A percentile compares a stretch with the other conserved stretches of the same genome.
These are phyloP conservation scores for Bryum argenteum DNA, from an alignment of 225 moss, liverwort and hornwort genomes.

Conservation along the genomic window DNA sequence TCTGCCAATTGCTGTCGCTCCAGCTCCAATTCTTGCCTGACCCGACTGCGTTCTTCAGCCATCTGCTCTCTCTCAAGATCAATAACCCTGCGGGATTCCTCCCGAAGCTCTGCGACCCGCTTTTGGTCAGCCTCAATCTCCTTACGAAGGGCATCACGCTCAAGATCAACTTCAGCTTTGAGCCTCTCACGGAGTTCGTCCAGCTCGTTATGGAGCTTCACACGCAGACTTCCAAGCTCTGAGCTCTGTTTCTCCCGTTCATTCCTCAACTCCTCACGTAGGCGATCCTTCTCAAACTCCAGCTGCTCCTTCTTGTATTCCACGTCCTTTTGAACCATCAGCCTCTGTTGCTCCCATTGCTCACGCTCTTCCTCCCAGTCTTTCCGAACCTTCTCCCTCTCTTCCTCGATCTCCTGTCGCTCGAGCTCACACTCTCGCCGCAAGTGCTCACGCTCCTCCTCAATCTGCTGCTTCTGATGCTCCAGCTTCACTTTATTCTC, in stretches of 20 bases:
- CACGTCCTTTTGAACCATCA: slow-evolving; percentile 50
- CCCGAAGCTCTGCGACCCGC: slow-evolving; percentile 52
- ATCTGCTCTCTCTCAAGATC: slow-evolving; percentile 53
- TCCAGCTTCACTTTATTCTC: slow-evolving; percentile 54
- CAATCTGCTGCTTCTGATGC: slow-evolving; percentile 57
- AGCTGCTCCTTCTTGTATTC: slow-evolving; percentile 62
- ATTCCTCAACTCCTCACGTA: slow-evolving; percentile 48
- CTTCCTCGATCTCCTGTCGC: slow-evolving; percentile 64
- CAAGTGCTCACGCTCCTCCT: slow-evolving; percentile 63
- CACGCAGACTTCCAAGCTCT: slow-evolving; percentile 42
- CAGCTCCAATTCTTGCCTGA: slow-evolving; percentile 51
- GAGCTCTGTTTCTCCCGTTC: slow-evolving; percentile 53
- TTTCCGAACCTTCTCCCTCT: slow-evolving; percentile 61
- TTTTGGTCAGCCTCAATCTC: slow-evolving; percentile 53
- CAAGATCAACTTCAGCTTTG: slow-evolving; percentile 55
- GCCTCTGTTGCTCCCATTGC: slow-evolving; percentile 63
- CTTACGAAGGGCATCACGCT: slow-evolving; percentile 53
- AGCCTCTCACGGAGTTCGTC: slow-evolving; percentile 43
- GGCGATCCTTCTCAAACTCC: slow-evolving; percentile 54
- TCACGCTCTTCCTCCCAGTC: slow-evolving; percentile 75
- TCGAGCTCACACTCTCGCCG: slow-evolving; percentile 66
- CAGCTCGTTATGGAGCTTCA: slow-evolving; percentile 50
- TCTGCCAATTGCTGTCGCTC: slow-evolving; percentile 59
- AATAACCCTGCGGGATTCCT: slow-evolving; percentile 46
- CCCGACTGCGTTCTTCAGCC: slow-evolving; percentile 52